These are phyloP conservation scores for Sphaerosporella brunnea DNA, from an alignment of 495 filamentous ascomycete genomes.

Conservation along the genomic window DNA sequence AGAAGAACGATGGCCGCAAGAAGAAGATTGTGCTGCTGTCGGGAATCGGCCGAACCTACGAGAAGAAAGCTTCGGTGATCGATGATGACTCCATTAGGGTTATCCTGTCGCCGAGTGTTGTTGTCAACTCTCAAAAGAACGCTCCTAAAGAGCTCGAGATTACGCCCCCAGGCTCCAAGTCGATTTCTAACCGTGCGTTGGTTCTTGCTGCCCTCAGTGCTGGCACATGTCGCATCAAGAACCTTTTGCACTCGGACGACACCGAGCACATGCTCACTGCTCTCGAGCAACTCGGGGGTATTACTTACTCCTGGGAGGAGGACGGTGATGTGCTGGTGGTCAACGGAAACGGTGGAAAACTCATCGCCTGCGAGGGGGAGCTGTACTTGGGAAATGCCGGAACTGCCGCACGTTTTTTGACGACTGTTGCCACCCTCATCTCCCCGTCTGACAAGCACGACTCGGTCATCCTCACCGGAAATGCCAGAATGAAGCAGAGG, in stretches of 20 bases:
- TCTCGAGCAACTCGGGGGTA: conserved; percentile 62
- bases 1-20: conserved; percentile 91
- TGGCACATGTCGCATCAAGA: conserved; percentile 72
- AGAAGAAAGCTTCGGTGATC: conserved; percentile 72
- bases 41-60: conserved; percentile 70
- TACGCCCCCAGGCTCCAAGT: conserved; percentile 89
- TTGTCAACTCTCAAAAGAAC: conserved; percentile 35
- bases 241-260: conserved; percentile 89
- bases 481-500: conserved; percentile 87
- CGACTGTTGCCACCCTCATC: conserved; percentile 76
- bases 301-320: conserved; percentile 87
- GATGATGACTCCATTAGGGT: conserved; percentile 70
- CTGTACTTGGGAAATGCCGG: conserved; percentile 94
- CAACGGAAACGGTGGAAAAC: conserved; percentile 68
- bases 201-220: conserved; percentile 80
- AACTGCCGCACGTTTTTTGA: conserved; percentile 89
- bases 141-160: conserved; percentile 38
- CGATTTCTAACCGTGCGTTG: conserved; percentile 87
- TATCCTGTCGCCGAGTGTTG: conserved; percentile 63
- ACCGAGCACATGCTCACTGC: conserved; percentile 94
- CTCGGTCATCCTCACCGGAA: conserved; percentile 74
- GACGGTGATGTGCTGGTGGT: conserved; percentile 80
- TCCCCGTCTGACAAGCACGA: conserved; percentile 38
- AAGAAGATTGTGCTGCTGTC: conserved; percentile 96
- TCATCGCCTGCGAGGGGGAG: conserved; percentile 54